phyloP scores from a whole-genome alignment of 2,329 filamentous ascomycete species.

The Fonsecaea monophora region DNA sequence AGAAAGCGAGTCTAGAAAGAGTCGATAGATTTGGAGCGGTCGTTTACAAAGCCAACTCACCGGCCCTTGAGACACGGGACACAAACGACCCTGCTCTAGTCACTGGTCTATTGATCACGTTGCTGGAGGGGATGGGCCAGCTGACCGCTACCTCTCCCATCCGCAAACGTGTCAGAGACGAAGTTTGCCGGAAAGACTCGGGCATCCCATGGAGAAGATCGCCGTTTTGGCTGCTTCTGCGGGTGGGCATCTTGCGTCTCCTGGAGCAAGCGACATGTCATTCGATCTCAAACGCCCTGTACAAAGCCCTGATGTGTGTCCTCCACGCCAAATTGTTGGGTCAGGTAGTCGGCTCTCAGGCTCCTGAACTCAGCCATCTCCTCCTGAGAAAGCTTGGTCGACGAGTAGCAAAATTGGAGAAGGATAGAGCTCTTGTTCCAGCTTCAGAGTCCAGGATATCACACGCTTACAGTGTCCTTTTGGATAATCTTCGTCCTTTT shows the following conservation, averaged over 20 bases:
- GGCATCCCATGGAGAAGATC: slow-evolving; percentile 67
- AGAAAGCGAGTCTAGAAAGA: slow-evolving; percentile 62
- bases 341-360: slow-evolving; percentile 44
- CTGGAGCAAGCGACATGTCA: slow-evolving; percentile 53
- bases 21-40: slow-evolving; percentile 61
- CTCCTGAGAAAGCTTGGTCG: slow-evolving; percentile 63
- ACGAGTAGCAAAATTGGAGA: slow-evolving; percentile 65
- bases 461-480: not conserved
- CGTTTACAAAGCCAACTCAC: slow-evolving; percentile 59
- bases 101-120: slow-evolving; percentile 64
- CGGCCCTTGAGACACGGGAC: slow-evolving; percentile 63
- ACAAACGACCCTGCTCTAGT: slow-evolving; percentile 65
- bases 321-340: slow-evolving; percentile 57
- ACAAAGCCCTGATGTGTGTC: slow-evolving; percentile 64
- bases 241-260: slow-evolving; percentile 63
- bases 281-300: slow-evolving; percentile 56
- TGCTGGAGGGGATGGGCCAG: slow-evolving; percentile 63
- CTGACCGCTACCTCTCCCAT: slow-evolving; percentile 49
- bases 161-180: slow-evolving; percentile 67
- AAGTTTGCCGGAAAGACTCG: slow-evolving; percentile 60
- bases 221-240: slow-evolving; percentile 67
- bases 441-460: slow-evolving; percentile 39
- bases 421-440: slow-evolving; percentile 45
- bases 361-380: slow-evolving; percentile 48
- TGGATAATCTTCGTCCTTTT: slow-evolving; percentile 12